phyloP scores from a whole-genome alignment of 1,139 yeast species.

The Yamadazyma triangularis region DNA sequence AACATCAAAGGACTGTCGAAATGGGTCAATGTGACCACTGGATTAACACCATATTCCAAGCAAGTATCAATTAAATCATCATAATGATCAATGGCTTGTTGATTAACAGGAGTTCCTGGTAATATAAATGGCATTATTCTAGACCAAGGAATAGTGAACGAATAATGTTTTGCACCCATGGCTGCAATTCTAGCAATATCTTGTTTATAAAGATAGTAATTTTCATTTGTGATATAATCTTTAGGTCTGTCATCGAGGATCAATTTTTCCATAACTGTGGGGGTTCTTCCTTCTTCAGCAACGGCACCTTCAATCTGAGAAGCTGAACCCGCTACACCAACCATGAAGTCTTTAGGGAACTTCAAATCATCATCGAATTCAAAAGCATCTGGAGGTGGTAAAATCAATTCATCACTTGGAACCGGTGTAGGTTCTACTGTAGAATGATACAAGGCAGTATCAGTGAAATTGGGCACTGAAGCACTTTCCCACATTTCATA shows the following conservation, averaged over 20 bases:
- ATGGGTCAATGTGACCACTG: conserved; percentile 30
- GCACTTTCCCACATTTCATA: conserved; percentile 15
- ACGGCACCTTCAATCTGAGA: conserved; percentile 34
- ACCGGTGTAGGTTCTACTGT: conserved; percentile 19
- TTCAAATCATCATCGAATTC: conserved; percentile 12
- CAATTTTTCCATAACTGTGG: conserved; percentile 24
- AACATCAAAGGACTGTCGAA: conserved; percentile 29
- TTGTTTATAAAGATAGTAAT: conserved; percentile 29
- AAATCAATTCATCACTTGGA: conserved; percentile 15
- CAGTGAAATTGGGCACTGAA: conserved; percentile 13
- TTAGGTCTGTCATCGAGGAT: conserved; percentile 9
- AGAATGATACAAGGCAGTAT: conserved; percentile 13
- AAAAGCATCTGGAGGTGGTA: conserved; percentile 18
- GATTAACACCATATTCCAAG: conserved; percentile 22
- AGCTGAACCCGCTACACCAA: conserved; percentile 25
- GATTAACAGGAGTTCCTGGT: conserved; percentile 26
- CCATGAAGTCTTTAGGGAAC: conserved; percentile 17
- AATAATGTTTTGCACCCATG: conserved; percentile 27
- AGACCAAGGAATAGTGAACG: conserved; percentile 32
- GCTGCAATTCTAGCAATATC: conserved; percentile 28
- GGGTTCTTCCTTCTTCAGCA: conserved; percentile 28
- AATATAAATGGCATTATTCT: conserved; percentile 26
- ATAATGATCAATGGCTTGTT: conserved; percentile 29
- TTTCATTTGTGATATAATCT: conserved; percentile 25
- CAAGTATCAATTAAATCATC: conserved; percentile 28